Base-by-base conservation (phyloP, 768 basidiomycete species). In the Leucosporidium scottii region DNA sequence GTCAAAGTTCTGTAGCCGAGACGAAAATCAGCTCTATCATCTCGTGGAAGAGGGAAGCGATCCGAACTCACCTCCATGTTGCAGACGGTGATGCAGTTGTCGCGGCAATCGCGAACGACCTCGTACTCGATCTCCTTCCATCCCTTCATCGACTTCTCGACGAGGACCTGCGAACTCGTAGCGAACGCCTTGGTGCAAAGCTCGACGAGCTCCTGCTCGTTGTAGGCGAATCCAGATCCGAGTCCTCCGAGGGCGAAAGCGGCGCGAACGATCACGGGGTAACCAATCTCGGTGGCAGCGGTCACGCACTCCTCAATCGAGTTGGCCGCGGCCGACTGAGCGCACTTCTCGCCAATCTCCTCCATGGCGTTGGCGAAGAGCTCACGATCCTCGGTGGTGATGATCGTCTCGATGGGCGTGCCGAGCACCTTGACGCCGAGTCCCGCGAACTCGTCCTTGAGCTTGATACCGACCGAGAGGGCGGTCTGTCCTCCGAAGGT, bases 71-170 rank as follows among this genome's bases (percentile, higher is more conserved):
- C 93, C 90, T 99, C 94, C 94, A 99, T 99, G 82, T 99, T 99
- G 81, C 94, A 99, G 70, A 98, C 94, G 1, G 93, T 94, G 81
- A 98, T 98, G 77, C 94, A 98, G 78, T 99, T 99, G 77, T 98
- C 91, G 70, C 90, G 84, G 81, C 93, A 97, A 79, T 99, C 94
- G 67, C 94, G 84, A 17, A 98, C 94, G 59, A 99, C 94, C 77
- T 99, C 94, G 74, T 99, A 99, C 81, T 99, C 94, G 73, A 99
- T 94, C 82, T 99, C 94, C 81, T 99, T 98, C 94, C 94, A 99
- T 3, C 94, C 94, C 81, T 98, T 98, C 94, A 98, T 98, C 75
- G 90, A 93, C 83, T 87, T 93, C 83, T 99, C 96, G 21, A 99
- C 92, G n/a, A 99, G 83, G 0, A 99, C 93, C 79, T 98, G 96